Conservation (phyloP, 2,329 filamentous ascomycete species). For the Chaetothyriales sp. region DNA sequence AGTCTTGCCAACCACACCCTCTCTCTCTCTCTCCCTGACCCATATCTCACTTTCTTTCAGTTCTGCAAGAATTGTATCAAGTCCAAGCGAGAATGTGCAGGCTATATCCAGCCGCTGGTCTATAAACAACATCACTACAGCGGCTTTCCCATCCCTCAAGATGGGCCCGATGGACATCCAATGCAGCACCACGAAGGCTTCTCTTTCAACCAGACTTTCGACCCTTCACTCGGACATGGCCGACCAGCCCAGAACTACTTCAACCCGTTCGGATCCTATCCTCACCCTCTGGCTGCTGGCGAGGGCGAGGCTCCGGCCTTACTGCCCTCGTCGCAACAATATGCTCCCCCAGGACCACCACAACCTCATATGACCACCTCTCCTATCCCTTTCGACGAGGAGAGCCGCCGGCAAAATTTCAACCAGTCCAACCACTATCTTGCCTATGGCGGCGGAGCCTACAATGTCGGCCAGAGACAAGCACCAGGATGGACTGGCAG, state of each 20-base stretch:
- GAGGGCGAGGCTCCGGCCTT: background rate
- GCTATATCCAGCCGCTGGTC: slow-evolving; percentile 12
- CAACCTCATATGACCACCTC: background rate
- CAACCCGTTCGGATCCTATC: background rate
- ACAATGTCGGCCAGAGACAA: background rate
- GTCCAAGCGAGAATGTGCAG: slow-evolving; percentile 31
- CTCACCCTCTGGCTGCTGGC: background rate
- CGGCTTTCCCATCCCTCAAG: background rate
- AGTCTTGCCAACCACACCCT: background rate
- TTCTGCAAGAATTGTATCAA: slow-evolving; percentile 31
- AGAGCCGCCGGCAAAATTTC: background rate
- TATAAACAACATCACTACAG: slow-evolving; percentile 11
- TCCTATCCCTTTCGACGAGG: background rate
- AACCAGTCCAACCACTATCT: background rate
- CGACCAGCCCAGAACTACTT: background rate
- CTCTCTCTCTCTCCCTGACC: background rate
- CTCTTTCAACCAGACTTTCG: background rate
- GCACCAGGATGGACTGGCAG: background rate
- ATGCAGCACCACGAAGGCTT: background rate
- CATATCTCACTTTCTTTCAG: slow-evolving; percentile 4
- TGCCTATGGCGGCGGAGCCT: background rate
- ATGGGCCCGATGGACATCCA: background rate
- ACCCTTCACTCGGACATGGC: background rate
- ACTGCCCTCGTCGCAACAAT: background rate
- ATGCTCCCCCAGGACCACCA: background rate